Evolutionary conservation across 2,329 filamentous ascomycete genomes (phyloP).

Genomic region (Sclerotinia spermophila): DNA sequence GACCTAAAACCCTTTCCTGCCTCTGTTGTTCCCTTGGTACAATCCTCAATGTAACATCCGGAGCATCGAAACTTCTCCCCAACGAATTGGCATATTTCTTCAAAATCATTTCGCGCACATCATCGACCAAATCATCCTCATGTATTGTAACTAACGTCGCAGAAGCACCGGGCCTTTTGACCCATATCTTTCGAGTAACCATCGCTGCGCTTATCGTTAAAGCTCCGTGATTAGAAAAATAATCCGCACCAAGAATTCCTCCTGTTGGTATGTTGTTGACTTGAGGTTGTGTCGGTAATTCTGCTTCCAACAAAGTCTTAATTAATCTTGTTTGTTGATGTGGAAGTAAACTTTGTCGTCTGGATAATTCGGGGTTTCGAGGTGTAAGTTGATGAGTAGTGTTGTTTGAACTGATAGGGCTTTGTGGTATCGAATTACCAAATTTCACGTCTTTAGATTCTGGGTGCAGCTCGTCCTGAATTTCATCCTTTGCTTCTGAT

Average conservation of each 20-base stretch:
- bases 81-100: conserved; percentile 93
- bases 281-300: conserved; percentile 37
- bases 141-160: conserved; percentile 81
- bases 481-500: conserved; percentile 4
- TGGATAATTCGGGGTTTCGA: conserved; percentile 29
- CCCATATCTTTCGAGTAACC: conserved; percentile 85
- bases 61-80: conserved; percentile 82
- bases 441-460: conserved; percentile 15
- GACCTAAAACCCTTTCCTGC: conserved; percentile 68
- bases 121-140: conserved; percentile 89
- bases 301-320: conserved; percentile 49
- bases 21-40: conserved; percentile 62
- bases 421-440: conserved; percentile 2
- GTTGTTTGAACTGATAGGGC: conserved; percentile 8
- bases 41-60: conserved; percentile 80
- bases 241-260: conserved; percentile 24
- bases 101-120: conserved; percentile 87
- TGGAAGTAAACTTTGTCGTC: conserved; percentile 45
- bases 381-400: neutral
- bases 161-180: conserved; percentile 80
- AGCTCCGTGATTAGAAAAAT: conserved; percentile 35
- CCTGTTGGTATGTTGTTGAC: conserved; percentile 31
- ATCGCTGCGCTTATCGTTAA: conserved; percentile 42
- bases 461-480: neutral
- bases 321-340: conserved; percentile 47